phyloP scores from a whole-genome alignment of 2,329 filamentous ascomycete genomes.

The Fusarium odoratissimum region DNA sequence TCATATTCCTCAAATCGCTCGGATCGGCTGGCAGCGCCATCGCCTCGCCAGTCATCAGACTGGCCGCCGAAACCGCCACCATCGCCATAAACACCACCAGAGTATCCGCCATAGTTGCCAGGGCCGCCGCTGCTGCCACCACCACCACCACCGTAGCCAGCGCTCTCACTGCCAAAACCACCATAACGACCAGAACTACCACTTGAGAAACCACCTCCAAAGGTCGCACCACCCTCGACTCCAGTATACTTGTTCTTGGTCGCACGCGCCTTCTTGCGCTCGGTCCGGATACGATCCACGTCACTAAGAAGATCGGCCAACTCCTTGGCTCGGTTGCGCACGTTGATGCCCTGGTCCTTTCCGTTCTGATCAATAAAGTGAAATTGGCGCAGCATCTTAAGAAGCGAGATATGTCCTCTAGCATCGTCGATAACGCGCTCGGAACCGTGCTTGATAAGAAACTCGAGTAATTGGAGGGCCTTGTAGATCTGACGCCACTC shows the following conservation, averaged over 20 bases:
- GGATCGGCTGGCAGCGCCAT: slow-evolving; percentile 64
- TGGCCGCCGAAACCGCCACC: slow-evolving; percentile 92
- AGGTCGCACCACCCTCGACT: slow-evolving; percentile 81
- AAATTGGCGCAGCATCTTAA: slow-evolving; percentile 99
- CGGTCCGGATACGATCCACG: slow-evolving; percentile 84
- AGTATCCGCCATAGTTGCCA: slow-evolving; percentile 68
- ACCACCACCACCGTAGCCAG: slow-evolving; percentile 67
- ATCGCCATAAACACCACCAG: slow-evolving; percentile 89
- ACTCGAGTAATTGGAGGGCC: slow-evolving; percentile 94
- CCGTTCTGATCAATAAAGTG: slow-evolving; percentile 96
- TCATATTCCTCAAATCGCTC: slow-evolving; percentile 97
- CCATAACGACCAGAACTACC: slow-evolving; percentile 73
- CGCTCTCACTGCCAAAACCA: slow-evolving; percentile 91
- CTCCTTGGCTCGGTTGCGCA: slow-evolving; percentile 96
- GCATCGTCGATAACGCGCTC: slow-evolving; percentile 98
- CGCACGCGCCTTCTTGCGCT: slow-evolving; percentile 88
- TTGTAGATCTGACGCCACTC: slow-evolving; percentile 99
- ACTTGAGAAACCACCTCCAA: slow-evolving; percentile 69
- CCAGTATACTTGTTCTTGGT: slow-evolving; percentile 97
- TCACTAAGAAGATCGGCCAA: slow-evolving; percentile 92
- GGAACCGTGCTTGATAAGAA: slow-evolving; percentile 97
- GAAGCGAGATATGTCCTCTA: slow-evolving; percentile 89
- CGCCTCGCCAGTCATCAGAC: slow-evolving; percentile 73
- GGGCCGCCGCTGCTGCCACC: slow-evolving; percentile 32
- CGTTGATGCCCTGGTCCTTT: slow-evolving; percentile 98